Evolutionary conservation across 2,329 filamentous ascomycete genomes (phyloP).

Genomic region (Monosporascus cannonballus): DNA sequence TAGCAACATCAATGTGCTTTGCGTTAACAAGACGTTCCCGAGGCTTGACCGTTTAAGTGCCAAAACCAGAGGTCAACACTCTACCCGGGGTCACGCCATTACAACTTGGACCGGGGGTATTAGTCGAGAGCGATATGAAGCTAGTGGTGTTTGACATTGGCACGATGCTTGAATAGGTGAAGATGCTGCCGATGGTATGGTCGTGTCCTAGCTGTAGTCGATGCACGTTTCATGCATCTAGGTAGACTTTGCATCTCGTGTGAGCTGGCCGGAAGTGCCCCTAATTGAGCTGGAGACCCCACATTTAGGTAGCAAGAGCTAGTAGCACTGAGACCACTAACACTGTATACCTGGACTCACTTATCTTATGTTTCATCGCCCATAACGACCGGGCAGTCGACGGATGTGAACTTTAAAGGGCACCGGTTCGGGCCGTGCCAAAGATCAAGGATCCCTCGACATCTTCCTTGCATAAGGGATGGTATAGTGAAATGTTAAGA

Average conservation of each 20-base stretch:
- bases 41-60: neutral
- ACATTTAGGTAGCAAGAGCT: neutral
- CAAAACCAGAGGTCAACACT: neutral
- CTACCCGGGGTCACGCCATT: neutral
- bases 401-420: neutral
- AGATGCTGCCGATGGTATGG: neutral
- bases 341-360: neutral
- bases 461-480: neutral
- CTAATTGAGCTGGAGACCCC: neutral
- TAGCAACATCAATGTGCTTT: neutral
- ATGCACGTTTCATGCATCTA: neutral
- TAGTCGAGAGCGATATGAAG: neutral
- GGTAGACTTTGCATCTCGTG: neutral
- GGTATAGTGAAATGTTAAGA: slow-evolving; percentile 5
- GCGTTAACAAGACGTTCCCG: neutral
- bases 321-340: neutral
- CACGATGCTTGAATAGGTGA: neutral
- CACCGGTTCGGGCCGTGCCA: neutral
- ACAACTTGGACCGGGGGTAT: neutral
- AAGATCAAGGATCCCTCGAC: neutral
- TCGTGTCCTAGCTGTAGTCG: neutral
- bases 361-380: neutral
- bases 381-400: neutral
- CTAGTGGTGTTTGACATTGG: neutral
- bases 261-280: neutral